Conservation (phyloP, 148 eudicot species). For the Agrostemma githago region DNA sequence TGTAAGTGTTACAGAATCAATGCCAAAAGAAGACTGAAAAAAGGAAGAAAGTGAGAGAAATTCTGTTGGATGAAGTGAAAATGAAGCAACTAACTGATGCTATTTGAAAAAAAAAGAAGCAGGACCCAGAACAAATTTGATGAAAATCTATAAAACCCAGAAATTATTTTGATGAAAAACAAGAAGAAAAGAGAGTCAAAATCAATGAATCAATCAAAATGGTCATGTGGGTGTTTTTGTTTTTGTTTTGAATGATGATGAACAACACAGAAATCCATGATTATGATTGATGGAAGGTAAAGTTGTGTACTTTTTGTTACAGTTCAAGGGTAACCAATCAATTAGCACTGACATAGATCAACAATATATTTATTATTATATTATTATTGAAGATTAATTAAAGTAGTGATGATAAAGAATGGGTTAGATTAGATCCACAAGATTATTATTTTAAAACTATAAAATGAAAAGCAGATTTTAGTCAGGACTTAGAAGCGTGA, state of each 20-base stretch:
- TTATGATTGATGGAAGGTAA: constrained; percentile 24
- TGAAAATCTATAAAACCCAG: constrained; percentile 7
- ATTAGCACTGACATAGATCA: constrained; percentile 35
- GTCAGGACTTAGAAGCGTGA: constrained; percentile 30
- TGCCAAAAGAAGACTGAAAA: constrained; percentile 30
- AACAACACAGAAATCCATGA: constrained; percentile 20
- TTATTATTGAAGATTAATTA: not conserved
- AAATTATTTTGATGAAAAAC: constrained; percentile 8
- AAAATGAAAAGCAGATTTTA: constrained; percentile 26
- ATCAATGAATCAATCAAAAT: constrained; percentile 17
- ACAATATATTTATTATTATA: constrained; percentile 6
- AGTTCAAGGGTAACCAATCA: constrained; percentile 36
- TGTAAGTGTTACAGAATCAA: constrained; percentile 25
- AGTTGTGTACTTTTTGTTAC: constrained; percentile 29
- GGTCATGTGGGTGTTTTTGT: constrained; percentile 17
- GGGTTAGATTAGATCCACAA: constrained; percentile 29
- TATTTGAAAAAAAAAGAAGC: constrained; percentile 19
- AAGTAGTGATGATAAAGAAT: not conserved
- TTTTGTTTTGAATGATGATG: constrained; percentile 23
- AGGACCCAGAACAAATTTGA: not conserved
- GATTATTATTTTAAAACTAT: not conserved
- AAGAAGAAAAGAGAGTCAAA: constrained; percentile 2
- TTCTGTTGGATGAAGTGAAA: constrained; percentile 31
- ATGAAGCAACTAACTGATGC: constrained; percentile 26
- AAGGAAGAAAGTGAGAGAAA: constrained; percentile 11